Conservation (phyloP, 306 rosid species). For the Myrica gale region DNA sequence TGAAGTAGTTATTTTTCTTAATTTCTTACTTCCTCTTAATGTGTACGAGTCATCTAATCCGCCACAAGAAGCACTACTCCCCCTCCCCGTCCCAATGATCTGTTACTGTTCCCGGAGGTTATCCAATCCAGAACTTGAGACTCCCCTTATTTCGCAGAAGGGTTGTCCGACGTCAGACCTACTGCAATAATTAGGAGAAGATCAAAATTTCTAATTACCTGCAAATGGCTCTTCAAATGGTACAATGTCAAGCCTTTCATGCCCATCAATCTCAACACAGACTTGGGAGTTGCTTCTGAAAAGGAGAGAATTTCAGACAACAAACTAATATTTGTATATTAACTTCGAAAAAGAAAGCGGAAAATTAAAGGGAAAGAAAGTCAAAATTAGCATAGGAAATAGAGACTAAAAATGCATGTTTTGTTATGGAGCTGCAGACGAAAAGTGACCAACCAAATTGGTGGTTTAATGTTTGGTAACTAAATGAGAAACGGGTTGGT, state of each 20-base stretch:
- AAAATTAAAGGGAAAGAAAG: background rate
- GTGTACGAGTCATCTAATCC: too few relatives aligned
- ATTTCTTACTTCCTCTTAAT: background rate
- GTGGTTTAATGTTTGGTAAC: too few relatives aligned
- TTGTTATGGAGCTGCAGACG: background rate
- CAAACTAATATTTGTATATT: background rate
- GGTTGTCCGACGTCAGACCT: background rate
- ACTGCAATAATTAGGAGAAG: background rate
- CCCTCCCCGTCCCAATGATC: too few relatives aligned
- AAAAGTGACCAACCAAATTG: background rate
- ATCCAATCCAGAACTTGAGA: background rate
- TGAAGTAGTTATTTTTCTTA: background rate
- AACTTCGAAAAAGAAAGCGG: background rate
- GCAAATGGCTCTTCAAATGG: slow-evolving; percentile 98
- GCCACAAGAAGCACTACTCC: too few relatives aligned
- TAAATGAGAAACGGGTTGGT: too few relatives aligned
- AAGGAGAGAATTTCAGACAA: background rate
- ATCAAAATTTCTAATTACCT: slow-evolving; percentile 41
- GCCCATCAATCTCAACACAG: slow-evolving; percentile 88
- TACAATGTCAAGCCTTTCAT: slow-evolving; percentile 90
- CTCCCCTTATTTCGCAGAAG: background rate
- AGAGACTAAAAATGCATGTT: background rate
- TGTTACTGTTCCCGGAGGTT: too few relatives aligned
- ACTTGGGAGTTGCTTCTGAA: slow-evolving; percentile 93
- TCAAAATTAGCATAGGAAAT: background rate